A percentile compares a stretch with the other conserved stretches of the same genome.
These are phyloP conservation scores for Penicillium pancosmium DNA, from an alignment of 495 filamentous ascomycete genomes.

Conservation along the genomic window DNA sequence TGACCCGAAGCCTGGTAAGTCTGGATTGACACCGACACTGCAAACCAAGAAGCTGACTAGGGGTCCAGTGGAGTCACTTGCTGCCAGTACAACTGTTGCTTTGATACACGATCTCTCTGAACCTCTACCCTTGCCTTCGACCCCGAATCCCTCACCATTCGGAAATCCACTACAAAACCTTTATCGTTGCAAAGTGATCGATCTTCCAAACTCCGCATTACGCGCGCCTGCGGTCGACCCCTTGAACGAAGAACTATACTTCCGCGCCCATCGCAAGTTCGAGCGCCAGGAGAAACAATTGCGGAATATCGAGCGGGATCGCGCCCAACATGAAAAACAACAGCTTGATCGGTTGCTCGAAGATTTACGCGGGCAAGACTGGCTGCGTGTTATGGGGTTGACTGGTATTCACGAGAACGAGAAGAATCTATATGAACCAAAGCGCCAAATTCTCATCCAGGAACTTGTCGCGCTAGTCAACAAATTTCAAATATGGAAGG, in stretches of 20 bases:
- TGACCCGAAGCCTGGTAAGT: constrained; percentile 71
- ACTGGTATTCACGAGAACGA: constrained; percentile 79
- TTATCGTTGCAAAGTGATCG: constrained; percentile 36
- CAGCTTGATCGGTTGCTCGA: constrained; percentile 85
- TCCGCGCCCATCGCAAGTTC: constrained; percentile 71
- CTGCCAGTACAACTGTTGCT: constrained; percentile 44
- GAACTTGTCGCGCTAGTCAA: constrained; percentile 78
- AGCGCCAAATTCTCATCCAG: constrained; percentile 77
- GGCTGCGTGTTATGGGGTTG: constrained; percentile 93
- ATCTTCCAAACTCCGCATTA: constrained; percentile 22
- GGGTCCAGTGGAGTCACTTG: constrained; percentile 44
- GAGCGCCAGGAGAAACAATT: constrained; percentile 91
- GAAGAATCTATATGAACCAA: constrained; percentile 83
- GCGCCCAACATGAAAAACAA: constrained; percentile 88
- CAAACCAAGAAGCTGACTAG: not conserved
- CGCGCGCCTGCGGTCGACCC: constrained; percentile 53
- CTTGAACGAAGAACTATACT: constrained; percentile 67
- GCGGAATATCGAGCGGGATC: constrained; percentile 89
- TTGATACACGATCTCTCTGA: constrained; percentile 49
- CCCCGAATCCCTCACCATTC: constrained; percentile 33
- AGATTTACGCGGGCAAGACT: constrained; percentile 86
- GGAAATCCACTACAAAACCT: constrained; percentile 46
- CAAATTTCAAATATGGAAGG: constrained; percentile 85
- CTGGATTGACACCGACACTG: not conserved
- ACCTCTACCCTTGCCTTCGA: constrained; percentile 24